phyloP scores from a whole-genome alignment of 306 rosid species.

The Sindora glabra region DNA sequence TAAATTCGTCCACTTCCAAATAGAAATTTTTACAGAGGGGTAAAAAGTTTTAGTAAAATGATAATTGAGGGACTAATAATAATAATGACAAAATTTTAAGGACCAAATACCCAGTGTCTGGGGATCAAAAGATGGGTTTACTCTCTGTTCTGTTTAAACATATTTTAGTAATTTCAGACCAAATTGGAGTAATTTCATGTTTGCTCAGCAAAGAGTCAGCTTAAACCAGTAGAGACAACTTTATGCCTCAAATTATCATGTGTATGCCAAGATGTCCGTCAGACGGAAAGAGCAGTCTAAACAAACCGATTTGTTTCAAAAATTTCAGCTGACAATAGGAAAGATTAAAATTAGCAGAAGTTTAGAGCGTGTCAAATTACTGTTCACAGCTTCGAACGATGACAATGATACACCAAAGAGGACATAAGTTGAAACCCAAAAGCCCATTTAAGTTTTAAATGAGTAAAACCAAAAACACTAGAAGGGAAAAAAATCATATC shows the following conservation, averaged over 20 bases:
- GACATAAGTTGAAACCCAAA: background rate
- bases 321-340: background rate
- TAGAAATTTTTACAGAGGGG: too few relatives aligned
- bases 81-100: too few relatives aligned
- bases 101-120: too few relatives aligned
- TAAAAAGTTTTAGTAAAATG: too few relatives aligned
- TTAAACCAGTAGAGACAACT: background rate
- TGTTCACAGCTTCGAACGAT: background rate
- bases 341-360: background rate
- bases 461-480: background rate
- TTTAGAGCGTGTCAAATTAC: background rate
- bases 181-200: background rate
- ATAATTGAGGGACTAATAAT: too few relatives aligned
- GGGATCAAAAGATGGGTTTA: too few relatives aligned
- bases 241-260: too few relatives aligned
- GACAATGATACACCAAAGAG: background rate
- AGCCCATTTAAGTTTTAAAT: background rate
- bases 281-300: too few relatives aligned
- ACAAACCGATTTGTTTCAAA: background rate
- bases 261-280: too few relatives aligned
- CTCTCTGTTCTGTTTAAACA: too few relatives aligned
- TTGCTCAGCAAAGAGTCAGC: background rate
- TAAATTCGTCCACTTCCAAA: too few relatives aligned
- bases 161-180: background rate
- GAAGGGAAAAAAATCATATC: background rate